Evolutionary conservation across 345 rosid species (phyloP), one percentile per base, ranked within the genome.

Genomic region (Luvunga scandens): DNA sequence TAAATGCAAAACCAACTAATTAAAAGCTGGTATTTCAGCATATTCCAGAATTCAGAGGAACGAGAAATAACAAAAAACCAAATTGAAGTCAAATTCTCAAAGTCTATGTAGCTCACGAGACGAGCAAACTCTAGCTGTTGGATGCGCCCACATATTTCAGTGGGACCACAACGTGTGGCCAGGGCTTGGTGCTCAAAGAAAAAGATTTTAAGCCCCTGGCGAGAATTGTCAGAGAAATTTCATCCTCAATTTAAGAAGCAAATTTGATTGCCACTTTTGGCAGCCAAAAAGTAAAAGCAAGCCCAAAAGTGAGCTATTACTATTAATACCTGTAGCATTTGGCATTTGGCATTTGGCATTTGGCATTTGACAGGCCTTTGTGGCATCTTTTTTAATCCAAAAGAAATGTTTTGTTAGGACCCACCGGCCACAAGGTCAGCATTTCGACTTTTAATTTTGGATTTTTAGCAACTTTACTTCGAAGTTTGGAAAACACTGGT

Each of bases 171-270:
- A 27, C 0, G 57, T 13, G 66, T 73, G 64, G 82, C 6, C 57
- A 72, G 69, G 75, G 72, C 9, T 33, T 33, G 38, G 77, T 33
- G 57, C n/a, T 62, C 31, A 60, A 39, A 75, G 80, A 71, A 66
- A 78, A 81, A 66, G 82, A 78, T 81, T 14, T 66, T 9, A 60
- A 71, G 1, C 48, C 21, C 53, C 5, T 18, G 80, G 77, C 42
- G 62, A 25, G 68, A 70, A 75, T 27, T 80, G 61, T 59, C 21
- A 72, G 77, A 38, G 4, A 12, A 78, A 81, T 71, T 66, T 39
- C 75, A 78, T 42, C 81, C 80, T 38, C 78, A 66, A 22, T 61
- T 71, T 48, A 19, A 38, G 71, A 42, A 28, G 80, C 61, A 36
- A 62, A 42, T 4, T 30, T 31, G 64, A 57, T 73, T 27, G 4